These are phyloP conservation scores for Rhodosporidiobolus odoratus DNA, from an alignment of 768 basidiomycete species.

Conservation along the genomic window DNA sequence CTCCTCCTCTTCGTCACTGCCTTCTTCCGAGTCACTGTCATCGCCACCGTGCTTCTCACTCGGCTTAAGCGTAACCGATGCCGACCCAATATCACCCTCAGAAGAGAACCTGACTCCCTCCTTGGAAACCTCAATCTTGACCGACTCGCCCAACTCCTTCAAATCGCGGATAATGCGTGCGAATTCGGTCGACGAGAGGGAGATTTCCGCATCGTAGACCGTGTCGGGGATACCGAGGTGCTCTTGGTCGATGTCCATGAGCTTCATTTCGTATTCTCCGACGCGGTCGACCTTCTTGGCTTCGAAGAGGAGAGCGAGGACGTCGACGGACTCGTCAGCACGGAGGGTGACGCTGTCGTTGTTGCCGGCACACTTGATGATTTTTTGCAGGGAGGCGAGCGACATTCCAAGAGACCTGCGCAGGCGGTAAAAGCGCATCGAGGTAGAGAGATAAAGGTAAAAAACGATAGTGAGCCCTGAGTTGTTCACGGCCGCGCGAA, in stretches of 20 bases:
- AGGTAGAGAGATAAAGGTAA: background rate
- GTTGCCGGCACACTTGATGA: conserved; percentile 94
- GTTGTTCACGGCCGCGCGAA: background rate
- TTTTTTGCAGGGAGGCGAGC: conserved; percentile 81
- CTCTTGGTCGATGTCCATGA: conserved; percentile 98
- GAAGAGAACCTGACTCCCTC: conserved; percentile 88
- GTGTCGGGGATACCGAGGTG: conserved; percentile 93
- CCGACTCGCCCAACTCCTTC: conserved; percentile 80
- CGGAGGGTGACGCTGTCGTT: conserved; percentile 87
- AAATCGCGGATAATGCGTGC: conserved; percentile 88
- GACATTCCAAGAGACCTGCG: conserved; percentile 69
- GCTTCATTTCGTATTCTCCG: conserved; percentile 97
- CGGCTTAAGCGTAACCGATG: conserved; percentile 74
- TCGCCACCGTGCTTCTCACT: conserved; percentile 41
- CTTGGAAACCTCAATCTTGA: conserved; percentile 90
- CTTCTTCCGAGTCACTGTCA: conserved; percentile 23
- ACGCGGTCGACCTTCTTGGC: conserved; percentile 84
- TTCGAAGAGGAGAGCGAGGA: conserved; percentile 82
- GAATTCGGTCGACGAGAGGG: conserved; percentile 81
- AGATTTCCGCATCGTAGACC: conserved; percentile 87
- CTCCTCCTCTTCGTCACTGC: conserved; percentile 36
- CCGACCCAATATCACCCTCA: conserved; percentile 92
- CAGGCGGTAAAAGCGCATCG: too few relatives aligned
- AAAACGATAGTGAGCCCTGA: background rate
- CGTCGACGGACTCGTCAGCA: conserved; percentile 82